Conservation (phyloP, 257 asterid genomes). For the Avicennia marina region DNA sequence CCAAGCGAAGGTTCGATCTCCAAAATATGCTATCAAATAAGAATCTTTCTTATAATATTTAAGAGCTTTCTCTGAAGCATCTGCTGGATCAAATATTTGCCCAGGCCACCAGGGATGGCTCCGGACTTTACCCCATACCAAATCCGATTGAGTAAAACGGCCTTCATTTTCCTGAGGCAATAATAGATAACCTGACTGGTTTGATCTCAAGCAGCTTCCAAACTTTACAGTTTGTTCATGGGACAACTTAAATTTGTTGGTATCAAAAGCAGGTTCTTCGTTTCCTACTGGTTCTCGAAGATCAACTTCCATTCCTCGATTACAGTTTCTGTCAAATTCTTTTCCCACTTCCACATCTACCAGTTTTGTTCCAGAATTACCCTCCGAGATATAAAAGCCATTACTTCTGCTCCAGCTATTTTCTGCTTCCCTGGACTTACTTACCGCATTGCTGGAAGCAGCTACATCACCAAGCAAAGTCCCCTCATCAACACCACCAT, state of each 20-base stretch:
- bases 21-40: slow-evolving; percentile 90
- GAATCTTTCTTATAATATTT: slow-evolving; percentile 72
- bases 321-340: slow-evolving; percentile 21
- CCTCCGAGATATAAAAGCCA: slow-evolving; percentile 24
- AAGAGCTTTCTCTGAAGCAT: slow-evolving; percentile 85
- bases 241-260: slow-evolving; percentile 22
- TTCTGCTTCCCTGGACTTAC: slow-evolving; percentile 26
- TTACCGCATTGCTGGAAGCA: slow-evolving; percentile 8
- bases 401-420: slow-evolving; percentile 18
- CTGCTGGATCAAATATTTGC: slow-evolving; percentile 76
- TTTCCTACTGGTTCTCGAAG: slow-evolving; percentile 19
- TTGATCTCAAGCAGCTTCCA: slow-evolving; percentile 30
- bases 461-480: slow-evolving; percentile 10
- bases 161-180: slow-evolving; percentile 52
- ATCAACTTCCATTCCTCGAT: slow-evolving; percentile 25
- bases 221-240: slow-evolving; percentile 26
- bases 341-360: no score
- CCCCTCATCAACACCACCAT: slow-evolving; percentile 19
- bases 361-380: no score
- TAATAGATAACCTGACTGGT: slow-evolving; percentile 53
- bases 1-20: slow-evolving; percentile 95
- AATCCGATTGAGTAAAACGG: slow-evolving; percentile 50
- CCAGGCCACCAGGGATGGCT: slow-evolving; percentile 99
- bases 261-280: slow-evolving; percentile 36
- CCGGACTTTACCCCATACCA: slow-evolving; percentile 97